phyloP scores from a whole-genome alignment of 306 rosid species.

The Glycyrrhiza uralensis region DNA sequence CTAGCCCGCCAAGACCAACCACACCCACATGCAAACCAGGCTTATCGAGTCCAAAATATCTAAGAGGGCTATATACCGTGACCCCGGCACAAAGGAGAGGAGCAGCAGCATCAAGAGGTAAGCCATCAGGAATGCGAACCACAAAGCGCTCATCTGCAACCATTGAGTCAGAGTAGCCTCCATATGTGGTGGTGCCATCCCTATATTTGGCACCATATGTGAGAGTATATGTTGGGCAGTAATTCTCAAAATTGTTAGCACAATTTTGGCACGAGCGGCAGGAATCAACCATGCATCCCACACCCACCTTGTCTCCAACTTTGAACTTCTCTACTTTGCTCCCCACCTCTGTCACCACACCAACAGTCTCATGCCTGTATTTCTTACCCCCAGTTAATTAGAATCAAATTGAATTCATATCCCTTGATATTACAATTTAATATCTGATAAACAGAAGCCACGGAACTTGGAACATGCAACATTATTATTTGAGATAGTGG shows the following conservation, averaged over 20 bases:
- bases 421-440: too few relatives aligned
- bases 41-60: constrained; percentile 36
- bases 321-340: constrained; percentile 18
- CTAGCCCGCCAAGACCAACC: constrained; percentile 55
- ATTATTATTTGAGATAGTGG: background rate
- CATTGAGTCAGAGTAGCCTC: constrained; percentile 52
- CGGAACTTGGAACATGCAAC: background rate
- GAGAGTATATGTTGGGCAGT: constrained; percentile 27
- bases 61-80: constrained; percentile 41
- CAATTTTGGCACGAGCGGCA: constrained; percentile 39
- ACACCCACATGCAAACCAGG: constrained; percentile 29
- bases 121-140: constrained; percentile 32
- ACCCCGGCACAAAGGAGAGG: constrained; percentile 49
- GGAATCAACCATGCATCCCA: constrained; percentile 39
- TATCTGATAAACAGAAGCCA: background rate
- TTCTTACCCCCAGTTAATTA: background rate
- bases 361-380: constrained; percentile 44
- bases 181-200: constrained; percentile 48
- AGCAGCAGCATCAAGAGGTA: constrained; percentile 36
- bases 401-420: background rate
- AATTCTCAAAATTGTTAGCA: constrained; percentile 30
- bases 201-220: constrained; percentile 18
- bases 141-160: constrained; percentile 43
- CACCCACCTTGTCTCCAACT: constrained; percentile 48
- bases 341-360: constrained; percentile 31